Evolutionary conservation across 2,329 filamentous ascomycete species (phyloP).

Genomic region (Ophiocordyceps camponoti-saundersi): DNA sequence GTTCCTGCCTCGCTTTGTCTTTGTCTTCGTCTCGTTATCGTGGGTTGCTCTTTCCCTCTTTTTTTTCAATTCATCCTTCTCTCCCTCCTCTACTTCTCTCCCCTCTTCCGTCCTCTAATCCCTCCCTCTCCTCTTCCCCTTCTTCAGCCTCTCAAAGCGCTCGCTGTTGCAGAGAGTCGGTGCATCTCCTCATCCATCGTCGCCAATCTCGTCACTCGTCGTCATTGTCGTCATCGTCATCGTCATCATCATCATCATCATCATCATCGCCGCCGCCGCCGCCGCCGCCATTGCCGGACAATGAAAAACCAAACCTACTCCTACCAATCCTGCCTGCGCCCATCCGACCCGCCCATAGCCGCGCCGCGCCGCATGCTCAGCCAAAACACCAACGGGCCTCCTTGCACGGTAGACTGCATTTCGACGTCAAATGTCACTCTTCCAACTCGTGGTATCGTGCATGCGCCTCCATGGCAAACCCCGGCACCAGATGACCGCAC

Average conservation of each 20-base stretch:
- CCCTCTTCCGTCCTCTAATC: background rate
- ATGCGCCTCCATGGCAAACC: conserved; percentile 42
- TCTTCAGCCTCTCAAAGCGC: background rate
- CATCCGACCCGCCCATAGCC: background rate
- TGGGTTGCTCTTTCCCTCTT: background rate
- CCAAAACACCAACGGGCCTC: background rate
- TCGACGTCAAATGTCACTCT: conserved; percentile 2
- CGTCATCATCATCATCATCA: background rate
- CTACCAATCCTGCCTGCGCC: background rate
- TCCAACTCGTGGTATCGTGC: conserved; percentile 17
- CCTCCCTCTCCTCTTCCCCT: background rate
- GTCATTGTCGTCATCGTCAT: no score
- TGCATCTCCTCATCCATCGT: no score
- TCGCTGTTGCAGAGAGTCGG: no score
- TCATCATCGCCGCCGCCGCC: background rate
- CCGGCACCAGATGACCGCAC: conserved; percentile 36
- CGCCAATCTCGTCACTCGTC: no score
- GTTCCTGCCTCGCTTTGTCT: no score
- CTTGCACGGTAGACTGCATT: background rate
- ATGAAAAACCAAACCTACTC: background rate
- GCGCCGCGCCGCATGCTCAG: background rate
- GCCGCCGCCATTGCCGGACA: background rate
- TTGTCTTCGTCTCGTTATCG: background rate
- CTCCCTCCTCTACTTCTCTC: background rate
- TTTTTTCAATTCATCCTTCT: background rate